Evolutionary conservation across 768 basidiomycete genomes (phyloP).

Genomic region (Russula brevipes): DNA sequence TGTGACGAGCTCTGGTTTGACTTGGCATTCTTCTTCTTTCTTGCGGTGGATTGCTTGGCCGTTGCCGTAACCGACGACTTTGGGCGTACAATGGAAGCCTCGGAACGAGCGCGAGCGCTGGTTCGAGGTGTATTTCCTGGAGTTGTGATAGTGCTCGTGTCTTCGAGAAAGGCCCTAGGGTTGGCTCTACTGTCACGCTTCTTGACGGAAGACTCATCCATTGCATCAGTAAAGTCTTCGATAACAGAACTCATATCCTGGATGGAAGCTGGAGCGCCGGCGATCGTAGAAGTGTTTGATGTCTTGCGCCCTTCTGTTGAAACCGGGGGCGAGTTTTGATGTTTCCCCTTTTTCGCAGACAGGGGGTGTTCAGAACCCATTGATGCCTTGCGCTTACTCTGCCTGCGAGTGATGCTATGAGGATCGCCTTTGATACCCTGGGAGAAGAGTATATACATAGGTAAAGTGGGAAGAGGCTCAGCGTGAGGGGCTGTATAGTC

Average conservation of each 20-base stretch:
- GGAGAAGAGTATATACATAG: conserved; percentile 4
- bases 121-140: not conserved
- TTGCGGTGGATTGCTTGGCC: conserved; percentile 3
- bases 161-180: not conserved
- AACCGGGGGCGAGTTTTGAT: not conserved
- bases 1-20: conserved; percentile 18
- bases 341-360: conserved; percentile 2
- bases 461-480: not conserved
- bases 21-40: conserved; percentile 8
- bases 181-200: not conserved
- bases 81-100: not conserved
- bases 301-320: not conserved
- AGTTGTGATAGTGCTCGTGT: conserved; percentile 17
- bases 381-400: conserved; percentile 11
- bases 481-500: not conserved
- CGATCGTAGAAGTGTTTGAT: not conserved
- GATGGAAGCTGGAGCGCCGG: not conserved
- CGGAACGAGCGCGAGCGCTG: not conserved
- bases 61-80: not conserved
- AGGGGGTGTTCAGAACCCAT: conserved; percentile 1
- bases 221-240: conserved; percentile 16
- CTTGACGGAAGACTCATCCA: not conserved
- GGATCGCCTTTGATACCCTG: not conserved
- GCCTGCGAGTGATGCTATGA: conserved; percentile 7
- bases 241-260: conserved; percentile 6